Evolutionary conservation across 1,284 basidiomycete genomes (phyloP).

Genomic region (Ustilago curta): DNA sequence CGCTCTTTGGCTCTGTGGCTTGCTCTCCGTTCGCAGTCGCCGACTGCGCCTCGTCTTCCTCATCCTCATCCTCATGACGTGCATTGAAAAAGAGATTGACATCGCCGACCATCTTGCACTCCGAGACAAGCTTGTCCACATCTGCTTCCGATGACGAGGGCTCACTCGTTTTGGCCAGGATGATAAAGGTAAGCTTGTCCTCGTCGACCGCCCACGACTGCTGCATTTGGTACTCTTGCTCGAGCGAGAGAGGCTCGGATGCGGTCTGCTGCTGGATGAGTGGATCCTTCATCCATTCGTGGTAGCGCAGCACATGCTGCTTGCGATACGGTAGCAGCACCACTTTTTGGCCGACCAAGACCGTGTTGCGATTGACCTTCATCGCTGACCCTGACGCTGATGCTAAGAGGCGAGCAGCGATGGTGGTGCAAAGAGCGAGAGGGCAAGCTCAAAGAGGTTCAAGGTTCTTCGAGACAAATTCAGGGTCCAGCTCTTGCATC

Average conservation of each 20-base stretch:
- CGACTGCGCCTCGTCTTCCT: conserved; percentile 63
- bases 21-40: not conserved
- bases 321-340: conserved; percentile 79
- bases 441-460: not conserved
- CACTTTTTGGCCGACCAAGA: conserved; percentile 76
- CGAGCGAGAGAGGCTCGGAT: conserved; percentile 83
- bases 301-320: conserved; percentile 73
- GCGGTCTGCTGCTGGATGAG: conserved; percentile 83
- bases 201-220: conserved; percentile 85
- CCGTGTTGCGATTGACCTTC: conserved; percentile 76
- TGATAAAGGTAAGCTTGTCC: conserved; percentile 93
- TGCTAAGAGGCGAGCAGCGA: not conserved
- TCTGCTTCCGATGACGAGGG: conserved; percentile 12
- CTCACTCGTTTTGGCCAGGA: conserved; percentile 72
- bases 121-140: conserved; percentile 40
- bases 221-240: conserved; percentile 93
- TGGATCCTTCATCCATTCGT: conserved; percentile 88
- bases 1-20: not conserved
- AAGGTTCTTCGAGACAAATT: not conserved
- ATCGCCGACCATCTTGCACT: conserved; percentile 82
- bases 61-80: conserved; percentile 42
- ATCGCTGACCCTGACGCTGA: conserved; percentile 69
- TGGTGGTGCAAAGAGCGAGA: not conserved
- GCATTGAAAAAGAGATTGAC: conserved; percentile 84
- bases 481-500: conserved; percentile 15